Base-by-base conservation (phyloP, 805 yeast genomes). In the Candida gorgasii region DNA sequence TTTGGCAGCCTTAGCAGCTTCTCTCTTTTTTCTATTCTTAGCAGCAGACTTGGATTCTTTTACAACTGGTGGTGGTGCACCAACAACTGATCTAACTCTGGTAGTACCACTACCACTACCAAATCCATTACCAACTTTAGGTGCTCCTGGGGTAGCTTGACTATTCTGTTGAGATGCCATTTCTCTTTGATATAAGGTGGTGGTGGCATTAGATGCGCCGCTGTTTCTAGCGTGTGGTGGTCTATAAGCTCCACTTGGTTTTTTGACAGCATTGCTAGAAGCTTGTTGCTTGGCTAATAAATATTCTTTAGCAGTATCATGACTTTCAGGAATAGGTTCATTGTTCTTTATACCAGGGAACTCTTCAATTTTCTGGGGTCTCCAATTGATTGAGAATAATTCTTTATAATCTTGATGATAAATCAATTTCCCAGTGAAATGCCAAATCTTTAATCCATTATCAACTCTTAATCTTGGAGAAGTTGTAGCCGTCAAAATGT, bases 391-490 rank as follows among this genome's bases (percentile, higher is more conserved):
- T 30, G 84, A 68, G 57, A 79, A 78, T 48, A 93, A 79, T 70
- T 93, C 99, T 41, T 75, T 78, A 64, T 82, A 89, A 51, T 89
- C 96, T 56, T 80, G 81, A 53, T 78, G 75, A 65, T 77, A 95
- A 42, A 88, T 75, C 50, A 93, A 76, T 52, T 82, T 78, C 37
- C 99, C 99, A 46, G 82, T 73, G 42, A 82, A 89, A 63, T 93
- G 95, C 97, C 98, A 93, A 55, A 93, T 75, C 65, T 88, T 87
- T 54, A 85, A 82, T 46, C 97, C 92, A 62, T 93, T 93, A 67
- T 95, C 99, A 31, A 93, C 99, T 58, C 99, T 82, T 54, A 93
- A 78, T 55, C 99, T 79, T 50, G 99, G 99, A 15, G 97, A 82
- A 0, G 98, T 93, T 4, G 98, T 95, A 14, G 99, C 98, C 12